A percentile compares a stretch with the other conserved stretches of the same genome.
These are phyloP conservation scores for Pseudonectria foliicola DNA, from an alignment of 2,329 filamentous ascomycete species.

Conservation along the genomic window DNA sequence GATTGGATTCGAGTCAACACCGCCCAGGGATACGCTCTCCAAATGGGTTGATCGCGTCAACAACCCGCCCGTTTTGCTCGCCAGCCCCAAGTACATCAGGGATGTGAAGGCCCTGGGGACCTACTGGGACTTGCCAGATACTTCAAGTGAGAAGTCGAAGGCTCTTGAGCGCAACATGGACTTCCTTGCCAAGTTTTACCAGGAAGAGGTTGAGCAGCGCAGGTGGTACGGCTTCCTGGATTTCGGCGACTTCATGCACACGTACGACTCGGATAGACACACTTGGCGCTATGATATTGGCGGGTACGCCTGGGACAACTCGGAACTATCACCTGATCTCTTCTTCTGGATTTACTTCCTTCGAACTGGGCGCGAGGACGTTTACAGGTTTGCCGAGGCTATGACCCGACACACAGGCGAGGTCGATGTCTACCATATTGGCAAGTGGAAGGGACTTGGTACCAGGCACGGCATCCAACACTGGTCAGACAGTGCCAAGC, in stretches of 20 bases:
- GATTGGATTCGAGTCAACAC: conserved; percentile 45
- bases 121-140: conserved; percentile 43
- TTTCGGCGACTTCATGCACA: conserved; percentile 56
- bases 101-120: conserved; percentile 46
- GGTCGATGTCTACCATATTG: conserved; percentile 55
- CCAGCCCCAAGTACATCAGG: conserved; percentile 41
- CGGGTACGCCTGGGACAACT: conserved; percentile 60
- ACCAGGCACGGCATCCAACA: conserved; percentile 58
- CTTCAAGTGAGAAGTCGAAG: conserved; percentile 14
- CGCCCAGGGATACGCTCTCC: conserved; percentile 38
- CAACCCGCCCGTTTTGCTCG: conserved; percentile 44
- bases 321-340: conserved; percentile 54
- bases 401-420: conserved; percentile 52
- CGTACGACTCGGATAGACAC: conserved; percentile 52
- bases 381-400: conserved; percentile 53
- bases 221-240: conserved; percentile 59
- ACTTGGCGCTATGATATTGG: conserved; percentile 57
- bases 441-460: conserved; percentile 51
- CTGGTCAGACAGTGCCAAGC: conserved; percentile 53
- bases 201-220: conserved; percentile 46
- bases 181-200: conserved; percentile 50
- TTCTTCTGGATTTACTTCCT: conserved; percentile 59
- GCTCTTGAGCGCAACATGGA: conserved; percentile 46
- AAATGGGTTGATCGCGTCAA: conserved; percentile 38
- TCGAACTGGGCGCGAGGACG: conserved; percentile 48